Base-by-base conservation (phyloP, 768 basidiomycete species). In the Suillus plorans region DNA sequence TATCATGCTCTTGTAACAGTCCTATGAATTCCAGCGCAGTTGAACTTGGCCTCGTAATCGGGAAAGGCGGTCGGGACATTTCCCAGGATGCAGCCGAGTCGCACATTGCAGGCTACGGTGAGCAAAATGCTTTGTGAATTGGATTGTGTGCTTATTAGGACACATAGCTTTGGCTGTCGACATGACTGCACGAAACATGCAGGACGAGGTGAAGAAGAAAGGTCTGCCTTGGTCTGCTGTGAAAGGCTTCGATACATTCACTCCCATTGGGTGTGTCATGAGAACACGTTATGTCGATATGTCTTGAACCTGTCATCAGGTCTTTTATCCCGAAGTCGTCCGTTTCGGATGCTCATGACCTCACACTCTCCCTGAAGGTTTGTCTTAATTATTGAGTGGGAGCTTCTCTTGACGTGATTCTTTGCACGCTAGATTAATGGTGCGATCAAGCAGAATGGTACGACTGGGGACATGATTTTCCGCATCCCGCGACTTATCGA, bases 191-290 rank as follows among this genome's bases (percentile, higher is more conserved):
- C 86, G 97, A 16, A 99, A 99, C 78, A 79, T 98, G 73, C 97
- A 99, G 76, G 92, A 97, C 63, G 88, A 87, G 57, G 93, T 93
- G 58, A 97, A 97, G 80, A 92, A 90, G 72, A 89, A 88, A 59
- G 94, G 97, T 12, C 83, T 99, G n/a, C 97, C 97, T 1, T 99
- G 97, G 97, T 88, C 90, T n/a, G 85, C 95, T 13, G 93, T 90
- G 2, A 99, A 99, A 77, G 97, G 97, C 2, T 97, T 98, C 69
- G 97, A 99, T 75, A 96, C 95, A 0, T 99, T 96, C 79, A 94
- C 92, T 5, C 95, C 95, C 2, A 85, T 97, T 67, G 90, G 95
- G 94, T 93, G 71, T 49, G 76, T 69, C 61, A 22, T 41, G 58
- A 49, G 44, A 58, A 49, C 18, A 39, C 2, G 13, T 42, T 5